Evolutionary conservation across 352 stramenopile genomes (phyloP).

Genomic region (Phytophthora nicotianae): DNA sequence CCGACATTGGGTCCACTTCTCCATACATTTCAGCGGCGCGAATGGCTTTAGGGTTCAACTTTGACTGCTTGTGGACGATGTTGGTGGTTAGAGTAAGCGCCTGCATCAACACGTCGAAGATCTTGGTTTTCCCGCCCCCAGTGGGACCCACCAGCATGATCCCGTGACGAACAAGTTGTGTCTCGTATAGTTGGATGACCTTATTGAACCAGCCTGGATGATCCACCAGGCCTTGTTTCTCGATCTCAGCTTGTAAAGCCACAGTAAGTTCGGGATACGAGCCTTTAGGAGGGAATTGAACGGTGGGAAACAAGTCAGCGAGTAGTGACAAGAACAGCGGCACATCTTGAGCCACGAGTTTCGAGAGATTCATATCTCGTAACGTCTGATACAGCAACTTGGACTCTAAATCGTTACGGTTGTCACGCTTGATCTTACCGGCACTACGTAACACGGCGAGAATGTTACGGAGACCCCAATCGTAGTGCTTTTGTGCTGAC

Average conservation of each 20-base stretch:
- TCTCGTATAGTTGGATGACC: conserved; percentile 98
- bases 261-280: conserved; percentile 96
- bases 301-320: conserved; percentile 96
- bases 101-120: conserved; percentile 95
- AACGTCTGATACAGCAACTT: conserved; percentile 91
- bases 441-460: conserved; percentile 88
- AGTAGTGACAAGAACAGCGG: conserved; percentile 97
- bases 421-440: conserved; percentile 92
- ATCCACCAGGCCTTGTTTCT: conserved; percentile 91
- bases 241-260: conserved; percentile 87
- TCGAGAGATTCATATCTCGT: conserved; percentile 98
- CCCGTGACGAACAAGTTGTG: conserved; percentile 96
- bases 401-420: conserved; percentile 86
- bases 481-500: conserved; percentile 93
- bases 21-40: conserved; percentile 98
- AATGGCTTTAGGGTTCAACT: conserved; percentile 98
- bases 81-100: conserved; percentile 93
- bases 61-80: conserved; percentile 95
- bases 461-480: conserved; percentile 93
- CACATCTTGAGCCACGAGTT: conserved; percentile 98
- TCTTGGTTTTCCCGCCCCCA: conserved; percentile 97
- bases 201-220: conserved; percentile 93
- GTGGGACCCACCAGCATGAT: conserved; percentile 99
- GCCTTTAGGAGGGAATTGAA: conserved; percentile 90
- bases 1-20: conserved; percentile 95